Base-by-base conservation (phyloP, 768 basidiomycete genomes). In the Ramaria sp. region DNA sequence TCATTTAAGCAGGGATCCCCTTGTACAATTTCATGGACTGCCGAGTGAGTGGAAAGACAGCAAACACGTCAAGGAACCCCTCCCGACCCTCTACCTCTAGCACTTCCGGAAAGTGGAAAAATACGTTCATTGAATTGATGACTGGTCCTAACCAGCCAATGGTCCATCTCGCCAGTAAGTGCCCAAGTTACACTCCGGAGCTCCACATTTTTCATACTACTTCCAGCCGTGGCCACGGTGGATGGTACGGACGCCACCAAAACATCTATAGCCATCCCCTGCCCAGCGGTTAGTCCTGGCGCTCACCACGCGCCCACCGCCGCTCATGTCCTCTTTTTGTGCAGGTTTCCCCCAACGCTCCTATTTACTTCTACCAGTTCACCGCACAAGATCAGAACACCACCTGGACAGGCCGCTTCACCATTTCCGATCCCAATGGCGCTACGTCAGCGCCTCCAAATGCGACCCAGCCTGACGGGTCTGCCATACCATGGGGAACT, bases 321-420 rank as follows among this genome's bases (percentile, higher is more conserved):
- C 53, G 57, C 53, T 27, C 51, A 22, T 20, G 31, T 37, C 13
- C 43, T 30, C 19, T 33, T 33, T 42, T 53, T 42, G 51, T 9
- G 27, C 63, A 86, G 83, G 86, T 90, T 39, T 71, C 70, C 19
- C 77, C 79, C 19, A 73, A 84, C 67, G 74, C 88, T 1, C 64
- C 80, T 38, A 81, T 90, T 61, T 91, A 89, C 72, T 91, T 90
- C 73, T 88, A 88, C 68, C 86, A 89, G 63, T 90, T 86, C 73
- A 72, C 78, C 15, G 68, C 79, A 1, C 70, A 76, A 0, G 63
- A 0, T 1, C 69, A 38, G 65, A 74, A 72, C 65, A 67, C 71
- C 37, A 61, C 63, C 22, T 91, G 89, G 89, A 86, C 87, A 1
- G 81, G 79, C 15, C 84, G 89, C 22, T 91, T 89, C 74, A 72